Conservation (phyloP, 1,139 yeast species). For the Debaryomyces robertsiae region DNA sequence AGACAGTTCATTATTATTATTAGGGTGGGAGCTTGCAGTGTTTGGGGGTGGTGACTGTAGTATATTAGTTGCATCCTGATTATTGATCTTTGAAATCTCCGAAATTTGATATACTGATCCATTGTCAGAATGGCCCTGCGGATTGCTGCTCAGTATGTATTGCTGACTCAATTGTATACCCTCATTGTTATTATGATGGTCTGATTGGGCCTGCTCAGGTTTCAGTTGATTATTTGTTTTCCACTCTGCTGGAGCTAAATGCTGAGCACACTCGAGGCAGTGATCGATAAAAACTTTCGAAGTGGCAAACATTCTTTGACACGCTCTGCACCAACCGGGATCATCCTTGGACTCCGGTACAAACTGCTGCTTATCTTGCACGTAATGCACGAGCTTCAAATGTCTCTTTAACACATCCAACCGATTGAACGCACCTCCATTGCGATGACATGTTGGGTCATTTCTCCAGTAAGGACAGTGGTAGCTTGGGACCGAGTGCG, state of each 20-base stretch:
- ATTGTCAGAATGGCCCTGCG: background rate
- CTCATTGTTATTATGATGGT: background rate
- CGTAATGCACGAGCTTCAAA: constrained; percentile 64
- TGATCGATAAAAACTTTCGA: constrained; percentile 67
- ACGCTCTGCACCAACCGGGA: constrained; percentile 66
- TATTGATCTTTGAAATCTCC: constrained; percentile 12
- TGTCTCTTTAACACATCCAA: constrained; percentile 73
- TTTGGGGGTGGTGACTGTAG: constrained; percentile 11
- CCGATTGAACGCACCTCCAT: constrained; percentile 71
- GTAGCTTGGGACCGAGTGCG: constrained; percentile 64
- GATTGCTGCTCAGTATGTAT: constrained; percentile 1
- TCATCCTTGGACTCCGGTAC: constrained; percentile 37
- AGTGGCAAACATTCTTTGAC: constrained; percentile 58
- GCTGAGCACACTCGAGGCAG: constrained; percentile 61
- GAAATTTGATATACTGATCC: constrained; percentile 6
- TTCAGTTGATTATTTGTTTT: constrained; percentile 13
- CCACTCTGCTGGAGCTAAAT: constrained; percentile 33
- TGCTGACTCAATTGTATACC: constrained; percentile 5
- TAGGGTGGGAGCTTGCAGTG: constrained; percentile 7
- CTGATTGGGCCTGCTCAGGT: constrained; percentile 2
- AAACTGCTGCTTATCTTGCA: constrained; percentile 44
- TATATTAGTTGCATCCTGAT: constrained; percentile 9
- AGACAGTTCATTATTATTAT: background rate
- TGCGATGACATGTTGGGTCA: constrained; percentile 70
- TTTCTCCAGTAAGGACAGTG: constrained; percentile 72